Evolutionary conservation across 2,329 filamentous ascomycete species (phyloP).

Genomic region (Teratosphaeria destructans): DNA sequence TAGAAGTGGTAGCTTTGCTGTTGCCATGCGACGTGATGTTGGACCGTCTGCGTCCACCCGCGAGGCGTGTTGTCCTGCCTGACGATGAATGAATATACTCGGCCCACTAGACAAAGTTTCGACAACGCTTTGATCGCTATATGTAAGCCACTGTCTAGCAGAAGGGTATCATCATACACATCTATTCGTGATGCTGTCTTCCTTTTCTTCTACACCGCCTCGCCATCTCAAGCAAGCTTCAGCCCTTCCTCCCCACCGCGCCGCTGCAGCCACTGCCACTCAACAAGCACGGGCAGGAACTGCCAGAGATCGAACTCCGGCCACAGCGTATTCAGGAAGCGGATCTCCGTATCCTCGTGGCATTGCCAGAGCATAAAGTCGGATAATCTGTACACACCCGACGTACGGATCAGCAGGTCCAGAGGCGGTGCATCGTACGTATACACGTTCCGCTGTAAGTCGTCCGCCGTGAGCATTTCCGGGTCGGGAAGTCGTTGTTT

Average conservation of each 20-base stretch:
- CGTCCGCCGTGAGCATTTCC: slow-evolving; percentile 76
- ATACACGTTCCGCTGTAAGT: slow-evolving; percentile 76
- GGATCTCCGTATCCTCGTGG: slow-evolving; percentile 82
- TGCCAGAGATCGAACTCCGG: slow-evolving; percentile 91
- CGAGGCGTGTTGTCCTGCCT: no score
- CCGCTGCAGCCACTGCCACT: slow-evolving; percentile 63
- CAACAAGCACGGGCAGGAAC: slow-evolving; percentile 82
- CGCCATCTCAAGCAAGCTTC: background rate
- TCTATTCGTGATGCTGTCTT: background rate
- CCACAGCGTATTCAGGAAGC: slow-evolving; percentile 88
- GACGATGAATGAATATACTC: no score
- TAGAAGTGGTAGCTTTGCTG: no score
- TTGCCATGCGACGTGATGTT: no score
- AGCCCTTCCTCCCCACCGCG: background rate
- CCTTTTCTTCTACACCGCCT: background rate
- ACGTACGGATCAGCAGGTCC: slow-evolving; percentile 84
- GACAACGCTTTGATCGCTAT: background rate
- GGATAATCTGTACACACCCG: slow-evolving; percentile 81
- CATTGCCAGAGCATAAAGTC: slow-evolving; percentile 99
- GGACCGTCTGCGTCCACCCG: no score
- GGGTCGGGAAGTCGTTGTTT: slow-evolving; percentile 50
- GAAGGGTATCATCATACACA: background rate
- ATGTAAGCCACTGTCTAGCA: background rate
- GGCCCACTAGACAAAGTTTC: no score
- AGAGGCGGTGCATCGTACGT: slow-evolving; percentile 76